These are phyloP conservation scores for Rubus idaeus DNA, from an alignment of 306 rosid species.

Conservation along the genomic window DNA sequence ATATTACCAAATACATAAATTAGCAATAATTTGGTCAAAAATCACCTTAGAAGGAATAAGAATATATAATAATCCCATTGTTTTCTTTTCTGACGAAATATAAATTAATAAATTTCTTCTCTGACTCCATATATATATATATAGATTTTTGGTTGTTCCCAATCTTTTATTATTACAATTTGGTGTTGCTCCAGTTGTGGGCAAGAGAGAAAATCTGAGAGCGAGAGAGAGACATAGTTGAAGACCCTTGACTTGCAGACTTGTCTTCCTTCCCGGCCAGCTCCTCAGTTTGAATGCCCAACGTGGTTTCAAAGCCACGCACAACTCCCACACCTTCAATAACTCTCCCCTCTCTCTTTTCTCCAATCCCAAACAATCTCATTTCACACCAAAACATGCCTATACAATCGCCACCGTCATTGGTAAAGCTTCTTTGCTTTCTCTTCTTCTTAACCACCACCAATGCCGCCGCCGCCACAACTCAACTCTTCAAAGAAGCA, in stretches of 20 bases:
- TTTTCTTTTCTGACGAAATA: not conserved
- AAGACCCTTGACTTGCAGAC: conserved; percentile 31
- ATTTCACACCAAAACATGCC: conserved; percentile 14
- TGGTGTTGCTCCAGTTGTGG: not conserved
- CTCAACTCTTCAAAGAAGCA: conserved; percentile 64
- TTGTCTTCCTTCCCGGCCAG: not conserved
- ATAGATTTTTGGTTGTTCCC: not conserved
- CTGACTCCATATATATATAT: not conserved
- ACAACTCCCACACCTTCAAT: conserved; percentile 9
- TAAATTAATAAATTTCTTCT: not conserved
- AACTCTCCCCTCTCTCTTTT: not conserved
- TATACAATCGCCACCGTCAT: not conserved
- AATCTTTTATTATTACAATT: not conserved
- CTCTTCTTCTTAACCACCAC: conserved; percentile 12
- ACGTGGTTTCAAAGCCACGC: conserved; percentile 37
- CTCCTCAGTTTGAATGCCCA: conserved; percentile 26
- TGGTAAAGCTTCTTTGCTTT: not conserved
- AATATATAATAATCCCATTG: not conserved
- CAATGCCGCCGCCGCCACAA: not conserved
- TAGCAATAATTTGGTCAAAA: not conserved
- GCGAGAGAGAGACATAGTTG: not conserved
- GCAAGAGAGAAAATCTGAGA: not conserved
- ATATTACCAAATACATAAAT: conserved; percentile 1
- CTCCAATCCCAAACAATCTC: not conserved
- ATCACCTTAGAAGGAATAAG: not conserved